Evolutionary conservation across 2,329 filamentous ascomycete genomes (phyloP), one percentile per base, ranked within the genome.

Genomic region (Colletotrichum somersetense): DNA sequence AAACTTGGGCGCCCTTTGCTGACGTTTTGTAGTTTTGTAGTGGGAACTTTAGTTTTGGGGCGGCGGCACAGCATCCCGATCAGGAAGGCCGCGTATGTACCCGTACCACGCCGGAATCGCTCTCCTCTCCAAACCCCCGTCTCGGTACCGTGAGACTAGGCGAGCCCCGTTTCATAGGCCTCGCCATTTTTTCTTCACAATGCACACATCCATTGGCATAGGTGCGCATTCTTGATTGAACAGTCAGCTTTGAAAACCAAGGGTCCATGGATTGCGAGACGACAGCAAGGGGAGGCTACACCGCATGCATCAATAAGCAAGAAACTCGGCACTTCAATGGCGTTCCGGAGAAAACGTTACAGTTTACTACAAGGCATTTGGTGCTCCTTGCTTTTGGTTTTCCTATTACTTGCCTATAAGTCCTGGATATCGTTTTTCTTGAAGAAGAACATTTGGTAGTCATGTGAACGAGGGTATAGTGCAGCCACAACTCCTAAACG

Each of bases 401-500:
- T 23, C 20, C n/a, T 26, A 11, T 42, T 58, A 26, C n/a, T 42
- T 26, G 1, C 20, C 23, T n/a, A 35, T 7, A 10, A 20, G n/a
- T 52, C 38, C n/a, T 56, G 50, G 38, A 56, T 55, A 44, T 55
- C 38, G 16, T 23, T 44, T 55, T 44, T 26, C 23, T 18, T 23
- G 7, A 16, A 30, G 7, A 16, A 30, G 5, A 52, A 16, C 56
- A n/a, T 11, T 11, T n/a, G 26, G 5, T 11, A 30, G 30, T 30
- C 30, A 64, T n/a, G n/a, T 35, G 46, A 64, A 64, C 38, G 62
- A 64, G 50, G 62, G 62, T 64, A 64, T 64, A 35, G 23, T 38
- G 50, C 50, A 33, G 18, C 38, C 50, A 64, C 38, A 56, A 56
- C 62, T 55, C 48, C 62, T 14, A 12, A 48, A 20, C 46, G 20